A percentile compares a stretch with the other conserved stretches of the same genome.
Evolutionary conservation across 2,329 filamentous ascomycete species (phyloP).

Genomic region (Incumbomyces delicatus): DNA sequence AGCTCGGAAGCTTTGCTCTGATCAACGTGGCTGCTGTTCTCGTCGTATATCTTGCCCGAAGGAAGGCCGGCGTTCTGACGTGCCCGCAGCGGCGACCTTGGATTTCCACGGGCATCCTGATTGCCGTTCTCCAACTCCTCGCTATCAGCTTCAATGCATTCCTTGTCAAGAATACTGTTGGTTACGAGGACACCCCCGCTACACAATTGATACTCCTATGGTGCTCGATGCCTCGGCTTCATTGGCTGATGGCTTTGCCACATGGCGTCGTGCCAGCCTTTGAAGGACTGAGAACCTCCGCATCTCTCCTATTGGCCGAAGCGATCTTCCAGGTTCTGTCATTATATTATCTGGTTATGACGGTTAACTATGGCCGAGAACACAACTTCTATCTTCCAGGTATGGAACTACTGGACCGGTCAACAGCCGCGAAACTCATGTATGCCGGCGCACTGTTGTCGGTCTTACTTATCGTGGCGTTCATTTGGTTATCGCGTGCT

Average conservation of each 20-base stretch:
- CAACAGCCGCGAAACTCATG: conserved; percentile 21
- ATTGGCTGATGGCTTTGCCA: conserved; percentile 20
- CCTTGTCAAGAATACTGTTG: conserved; percentile 19
- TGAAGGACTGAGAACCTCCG: conserved; percentile 10
- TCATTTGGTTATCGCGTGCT: background rate
- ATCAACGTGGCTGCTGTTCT: conserved; percentile 20
- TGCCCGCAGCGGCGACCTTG: conserved; percentile 10
- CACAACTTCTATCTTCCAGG: conserved; percentile 23
- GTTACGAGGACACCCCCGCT: conserved; percentile 20
- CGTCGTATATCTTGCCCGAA: conserved; percentile 10
- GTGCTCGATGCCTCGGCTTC: conserved; percentile 25
- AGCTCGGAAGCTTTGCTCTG: conserved; percentile 20
- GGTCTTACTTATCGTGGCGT: conserved; percentile 11
- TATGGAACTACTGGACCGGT: conserved; percentile 13
- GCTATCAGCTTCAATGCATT: conserved; percentile 20
- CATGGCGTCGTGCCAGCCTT: conserved; percentile 13
- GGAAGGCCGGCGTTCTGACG: conserved; percentile 2
- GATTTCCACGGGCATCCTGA: conserved; percentile 17
- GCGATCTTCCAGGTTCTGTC: conserved; percentile 21
- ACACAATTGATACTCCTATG: conserved; percentile 23
- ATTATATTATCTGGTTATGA: conserved; percentile 19
- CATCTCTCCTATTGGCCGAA: conserved; percentile 22
- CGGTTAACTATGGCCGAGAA: conserved; percentile 22
- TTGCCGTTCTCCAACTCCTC: conserved; percentile 20
- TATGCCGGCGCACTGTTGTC: conserved; percentile 25